Base-by-base conservation (phyloP, 495 filamentous ascomycete genomes). In the Cercophora newfieldiana region DNA sequence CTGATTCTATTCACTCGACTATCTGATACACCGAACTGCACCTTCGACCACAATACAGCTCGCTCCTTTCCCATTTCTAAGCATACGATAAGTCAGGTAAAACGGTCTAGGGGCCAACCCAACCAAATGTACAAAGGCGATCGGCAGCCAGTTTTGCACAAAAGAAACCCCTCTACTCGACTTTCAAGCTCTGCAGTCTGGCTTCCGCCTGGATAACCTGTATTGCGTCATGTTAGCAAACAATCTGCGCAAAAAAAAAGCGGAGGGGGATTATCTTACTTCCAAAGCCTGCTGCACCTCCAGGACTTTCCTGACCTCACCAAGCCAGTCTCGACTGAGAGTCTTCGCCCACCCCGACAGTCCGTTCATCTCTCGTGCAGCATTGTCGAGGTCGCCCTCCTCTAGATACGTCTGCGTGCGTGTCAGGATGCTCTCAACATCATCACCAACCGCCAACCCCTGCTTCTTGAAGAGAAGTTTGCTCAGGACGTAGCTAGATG, bases 211-310 rank as follows among this genome's bases (percentile, higher is more conserved):
- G 78, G 67, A 88, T 85, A 58, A 91, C 82, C 78, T 86, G 63
- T 69, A 76, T 61, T 71, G 69, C 61, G 56, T 12, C 16, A 21
- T 61, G 51, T 54, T 53, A 19, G 50, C 10, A 22, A 16, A 19
- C 21, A 14, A 14, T 7, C 24, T 53, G n/a, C 8, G 50, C 56
- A 60, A 29, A 58, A 48, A 55, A 31, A 54, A 12, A 0, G n/a
- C 33, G 5, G 49, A 19, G 29, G 62, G 19, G 49, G 37, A 61
- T 58, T 49, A 67, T 80, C 88, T 86, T 79, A 97, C 95, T 75
- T 98, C 95, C 69, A 99, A 81, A 72, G 95, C 95, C 79, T 98
- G 94, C 80, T 91, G 88, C 48, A 98, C 96, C 78, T 99, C 95
- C 78, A 98, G 80, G 68, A 96, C 89, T 78, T 89, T 87, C 70